These are phyloP conservation scores for Singerocomus rubriflavus DNA, from an alignment of 1,284 basidiomycete genomes.

Conservation along the genomic window DNA sequence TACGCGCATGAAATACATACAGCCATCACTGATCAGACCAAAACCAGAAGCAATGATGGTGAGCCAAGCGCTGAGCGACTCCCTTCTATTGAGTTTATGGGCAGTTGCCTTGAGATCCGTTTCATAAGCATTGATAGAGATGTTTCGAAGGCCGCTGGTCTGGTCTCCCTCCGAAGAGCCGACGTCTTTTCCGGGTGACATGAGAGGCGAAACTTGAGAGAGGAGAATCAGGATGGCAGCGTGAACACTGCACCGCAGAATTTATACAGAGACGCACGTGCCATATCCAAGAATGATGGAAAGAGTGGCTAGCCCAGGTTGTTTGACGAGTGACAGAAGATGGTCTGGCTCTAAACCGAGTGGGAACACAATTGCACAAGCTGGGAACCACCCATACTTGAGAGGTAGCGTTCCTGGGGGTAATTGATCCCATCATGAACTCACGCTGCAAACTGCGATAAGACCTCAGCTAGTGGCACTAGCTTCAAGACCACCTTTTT, in stretches of 20 bases:
- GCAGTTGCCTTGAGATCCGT: conserved; percentile 22
- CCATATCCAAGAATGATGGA: conserved; percentile 1
- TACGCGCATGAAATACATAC: conserved; percentile 30
- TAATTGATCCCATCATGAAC: not conserved
- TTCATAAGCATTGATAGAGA: conserved; percentile 26
- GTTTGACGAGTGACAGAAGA: too few relatives aligned
- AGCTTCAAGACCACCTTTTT: not conserved
- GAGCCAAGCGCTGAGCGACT: conserved; percentile 53
- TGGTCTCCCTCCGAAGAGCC: conserved; percentile 8
- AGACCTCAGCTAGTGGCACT: not conserved
- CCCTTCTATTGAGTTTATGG: conserved; percentile 34
- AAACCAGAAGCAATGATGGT: conserved; percentile 63
- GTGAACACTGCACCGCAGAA: not conserved
- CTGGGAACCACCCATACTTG: conserved; percentile 12
- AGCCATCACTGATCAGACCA: conserved; percentile 70
- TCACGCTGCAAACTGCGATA: not conserved
- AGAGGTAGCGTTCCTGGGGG: not conserved
- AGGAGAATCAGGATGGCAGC: not conserved
- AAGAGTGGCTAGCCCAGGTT: not conserved
- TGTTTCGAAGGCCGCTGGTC: conserved; percentile 12
- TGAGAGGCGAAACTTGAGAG: conserved; percentile 8
- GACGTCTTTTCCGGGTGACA: conserved; percentile 26
- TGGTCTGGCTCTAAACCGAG: too few relatives aligned
- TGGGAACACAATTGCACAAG: not conserved
- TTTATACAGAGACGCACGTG: conserved; percentile 34